phyloP scores from a whole-genome alignment of 1,284 basidiomycete genomes.

The Ustilago sp. region DNA sequence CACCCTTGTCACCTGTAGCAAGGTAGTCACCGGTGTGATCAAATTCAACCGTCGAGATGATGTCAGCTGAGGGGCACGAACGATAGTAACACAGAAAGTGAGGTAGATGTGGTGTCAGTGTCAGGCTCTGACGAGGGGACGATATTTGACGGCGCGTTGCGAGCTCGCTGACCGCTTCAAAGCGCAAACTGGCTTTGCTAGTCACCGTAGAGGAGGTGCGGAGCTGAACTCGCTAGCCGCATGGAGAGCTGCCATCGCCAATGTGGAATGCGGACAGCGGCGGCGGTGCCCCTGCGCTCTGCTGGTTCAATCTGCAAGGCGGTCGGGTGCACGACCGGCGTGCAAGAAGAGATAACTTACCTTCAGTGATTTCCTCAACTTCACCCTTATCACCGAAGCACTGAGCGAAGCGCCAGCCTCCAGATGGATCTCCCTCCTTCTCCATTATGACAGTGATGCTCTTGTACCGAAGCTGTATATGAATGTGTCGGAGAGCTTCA shows the following conservation, averaged over 20 bases:
- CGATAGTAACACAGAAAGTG: too few relatives aligned
- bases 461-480: constrained; percentile 8
- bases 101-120: neutral
- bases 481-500: neutral
- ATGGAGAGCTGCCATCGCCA: neutral
- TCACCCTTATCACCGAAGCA: constrained; percentile 86
- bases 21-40: constrained; percentile 99
- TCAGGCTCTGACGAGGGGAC: neutral
- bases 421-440: constrained; percentile 66
- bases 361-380: constrained; percentile 99
- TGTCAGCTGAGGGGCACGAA: constrained; percentile 74
- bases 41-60: constrained; percentile 90
- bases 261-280: neutral
- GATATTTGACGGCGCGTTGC: neutral
- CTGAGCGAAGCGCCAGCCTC: constrained; percentile 94
- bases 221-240: neutral
- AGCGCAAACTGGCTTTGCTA: neutral
- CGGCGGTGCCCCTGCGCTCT: neutral
- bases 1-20: constrained; percentile 97
- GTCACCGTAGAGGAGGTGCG: neutral
- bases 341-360: constrained; percentile 71
- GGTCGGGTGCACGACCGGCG: neutral
- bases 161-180: neutral
- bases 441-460: constrained; percentile 47
- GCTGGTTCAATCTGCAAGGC: neutral